These are phyloP conservation scores for Botryosphaeria dothidea DNA, from an alignment of 2,329 filamentous ascomycete genomes.

Conservation along the genomic window DNA sequence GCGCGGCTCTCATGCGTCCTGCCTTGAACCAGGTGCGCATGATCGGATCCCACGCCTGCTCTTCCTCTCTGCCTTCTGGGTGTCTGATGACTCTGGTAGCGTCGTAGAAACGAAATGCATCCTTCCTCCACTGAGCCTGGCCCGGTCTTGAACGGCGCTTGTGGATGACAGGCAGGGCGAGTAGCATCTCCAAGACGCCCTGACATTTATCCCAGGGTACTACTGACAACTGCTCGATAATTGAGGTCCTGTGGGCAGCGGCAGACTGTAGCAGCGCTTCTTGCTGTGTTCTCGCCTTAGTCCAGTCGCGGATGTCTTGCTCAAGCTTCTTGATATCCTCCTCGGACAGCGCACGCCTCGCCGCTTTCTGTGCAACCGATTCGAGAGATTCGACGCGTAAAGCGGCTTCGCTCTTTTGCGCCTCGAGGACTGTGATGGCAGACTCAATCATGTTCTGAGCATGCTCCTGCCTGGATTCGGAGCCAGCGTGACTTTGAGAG, in stretches of 20 bases:
- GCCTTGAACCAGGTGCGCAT: not conserved
- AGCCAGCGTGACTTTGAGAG: not conserved
- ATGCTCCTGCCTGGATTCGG: not conserved
- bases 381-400: not conserved
- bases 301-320: not conserved
- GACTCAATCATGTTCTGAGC: not conserved
- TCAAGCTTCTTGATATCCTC: not conserved
- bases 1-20: not conserved
- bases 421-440: not conserved
- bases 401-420: not conserved
- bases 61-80: not conserved
- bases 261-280: not conserved
- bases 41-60: not conserved
- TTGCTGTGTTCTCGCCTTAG: not conserved
- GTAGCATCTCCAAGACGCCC: not conserved
- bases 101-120: not conserved
- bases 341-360: not conserved
- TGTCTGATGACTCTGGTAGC: not conserved
- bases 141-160: not conserved
- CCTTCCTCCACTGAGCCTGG: not conserved
- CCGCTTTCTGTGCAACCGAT: not conserved
- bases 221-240: not conserved
- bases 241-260: not conserved
- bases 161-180: not conserved
- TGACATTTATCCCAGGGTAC: not conserved